Evolutionary conservation across 2,329 filamentous ascomycete genomes (phyloP).

Genomic region (Volutella citrinella): DNA sequence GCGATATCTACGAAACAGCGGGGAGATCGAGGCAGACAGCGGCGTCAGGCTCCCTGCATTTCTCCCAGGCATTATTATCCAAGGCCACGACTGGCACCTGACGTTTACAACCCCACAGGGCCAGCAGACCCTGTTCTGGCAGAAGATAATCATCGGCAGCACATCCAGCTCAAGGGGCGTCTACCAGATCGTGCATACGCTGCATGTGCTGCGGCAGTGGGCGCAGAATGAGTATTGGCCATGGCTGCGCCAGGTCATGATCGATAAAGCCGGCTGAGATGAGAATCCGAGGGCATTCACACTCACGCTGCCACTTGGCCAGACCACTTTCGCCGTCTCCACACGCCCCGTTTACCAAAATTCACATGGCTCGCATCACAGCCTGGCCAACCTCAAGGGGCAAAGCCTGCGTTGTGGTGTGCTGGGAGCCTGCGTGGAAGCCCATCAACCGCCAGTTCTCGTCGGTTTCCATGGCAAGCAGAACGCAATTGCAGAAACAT

Average conservation of each 20-base stretch:
- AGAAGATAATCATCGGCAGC: constrained; percentile 6
- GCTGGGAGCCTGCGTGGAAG: too few species aligned
- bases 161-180: constrained; percentile 12
- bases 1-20: not conserved
- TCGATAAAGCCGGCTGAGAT: too few species aligned
- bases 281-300: too few species aligned
- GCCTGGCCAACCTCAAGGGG: too few species aligned
- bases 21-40: not conserved
- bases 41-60: not conserved
- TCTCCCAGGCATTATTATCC: constrained; percentile 7
- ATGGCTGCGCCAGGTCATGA: constrained; percentile 2
- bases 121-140: constrained; percentile 9
- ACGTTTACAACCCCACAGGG: constrained; percentile 8
- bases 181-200: constrained; percentile 12
- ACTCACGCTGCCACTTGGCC: too few species aligned
- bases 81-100: constrained; percentile 12
- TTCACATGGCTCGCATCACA: too few species aligned
- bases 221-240: constrained; percentile 8
- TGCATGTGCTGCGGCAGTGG: constrained; percentile 13
- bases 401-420: too few species aligned
- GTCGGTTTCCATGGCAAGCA: too few species aligned
- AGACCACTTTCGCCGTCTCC: too few species aligned
- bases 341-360: too few species aligned
- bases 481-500: too few species aligned
- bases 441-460: too few species aligned